Evolutionary conservation across 108 stramenopile genomes (phyloP).

Genomic region (Skeletonema tropicum): DNA sequence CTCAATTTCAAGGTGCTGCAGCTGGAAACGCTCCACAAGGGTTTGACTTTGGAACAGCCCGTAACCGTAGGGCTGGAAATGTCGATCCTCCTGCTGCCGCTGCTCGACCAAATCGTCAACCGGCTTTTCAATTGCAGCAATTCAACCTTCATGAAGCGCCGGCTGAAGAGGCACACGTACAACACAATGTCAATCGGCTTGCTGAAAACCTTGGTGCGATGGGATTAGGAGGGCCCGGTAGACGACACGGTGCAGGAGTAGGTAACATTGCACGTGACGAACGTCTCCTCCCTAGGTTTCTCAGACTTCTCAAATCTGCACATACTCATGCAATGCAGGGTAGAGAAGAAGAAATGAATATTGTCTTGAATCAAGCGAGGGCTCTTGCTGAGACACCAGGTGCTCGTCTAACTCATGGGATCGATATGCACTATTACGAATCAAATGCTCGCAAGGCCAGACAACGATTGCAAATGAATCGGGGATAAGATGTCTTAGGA

Average conservation of each 20-base stretch:
- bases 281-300: too few species aligned
- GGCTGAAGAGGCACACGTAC: neutral
- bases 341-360: neutral
- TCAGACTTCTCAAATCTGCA: too few species aligned
- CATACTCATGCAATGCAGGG: neutral
- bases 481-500: too few species aligned
- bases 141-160: neutral
- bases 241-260: too few species aligned
- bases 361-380: neutral
- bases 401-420: neutral
- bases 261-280: neutral
- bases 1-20: neutral
- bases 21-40: neutral
- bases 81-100: neutral
- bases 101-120: neutral
- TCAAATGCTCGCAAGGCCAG: neutral
- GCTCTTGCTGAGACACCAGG: neutral
- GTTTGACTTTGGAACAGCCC: neutral
- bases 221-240: too few species aligned
- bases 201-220: neutral
- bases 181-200: neutral
- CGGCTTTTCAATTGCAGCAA: neutral
- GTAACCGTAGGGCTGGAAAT: neutral
- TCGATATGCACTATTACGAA: neutral
- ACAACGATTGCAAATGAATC: neutral